Evolutionary conservation across 352 stramenopile genomes (phyloP).

Genomic region (Phytopythium delawarense): DNA sequence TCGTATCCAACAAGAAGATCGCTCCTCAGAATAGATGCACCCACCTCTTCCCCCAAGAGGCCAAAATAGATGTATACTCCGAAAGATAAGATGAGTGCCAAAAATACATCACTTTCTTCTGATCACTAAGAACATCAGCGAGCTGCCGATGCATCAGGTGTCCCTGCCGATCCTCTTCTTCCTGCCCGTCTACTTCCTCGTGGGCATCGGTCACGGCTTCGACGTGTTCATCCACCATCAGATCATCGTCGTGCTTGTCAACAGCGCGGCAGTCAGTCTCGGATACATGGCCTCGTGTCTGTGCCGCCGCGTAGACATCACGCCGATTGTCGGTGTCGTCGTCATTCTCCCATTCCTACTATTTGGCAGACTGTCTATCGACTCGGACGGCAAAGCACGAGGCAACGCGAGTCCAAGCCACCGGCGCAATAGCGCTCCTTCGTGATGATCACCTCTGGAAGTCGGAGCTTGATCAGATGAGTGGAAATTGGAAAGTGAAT

Average conservation of each 20-base stretch:
- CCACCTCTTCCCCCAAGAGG: too few relatives aligned
- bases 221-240: conserved; percentile 22
- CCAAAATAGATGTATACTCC: too few relatives aligned
- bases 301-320: conserved; percentile 17
- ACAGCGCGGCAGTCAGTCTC: conserved; percentile 20
- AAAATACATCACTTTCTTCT: too few relatives aligned
- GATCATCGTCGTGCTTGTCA: conserved; percentile 26
- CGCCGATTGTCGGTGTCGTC: conserved; percentile 23
- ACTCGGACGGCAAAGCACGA: conserved; percentile 12
- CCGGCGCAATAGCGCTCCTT: too few relatives aligned
- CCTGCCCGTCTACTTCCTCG: conserved; percentile 18
- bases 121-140: conserved; percentile 23
- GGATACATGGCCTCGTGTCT: conserved; percentile 41
- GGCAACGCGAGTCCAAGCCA: too few relatives aligned
- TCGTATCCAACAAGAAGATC: too few relatives aligned
- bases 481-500: too few relatives aligned
- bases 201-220: conserved; percentile 21
- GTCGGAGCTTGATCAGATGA: too few relatives aligned
- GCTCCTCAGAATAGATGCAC: too few relatives aligned
- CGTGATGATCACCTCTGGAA: too few relatives aligned
- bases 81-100: too few relatives aligned
- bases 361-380: conserved; percentile 33
- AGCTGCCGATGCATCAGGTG: conserved; percentile 15
- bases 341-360: conserved; percentile 31
- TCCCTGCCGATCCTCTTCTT: conserved; percentile 17